Base-by-base conservation (phyloP, 495 filamentous ascomycete genomes). In the Lophiostoma macrostomum region DNA sequence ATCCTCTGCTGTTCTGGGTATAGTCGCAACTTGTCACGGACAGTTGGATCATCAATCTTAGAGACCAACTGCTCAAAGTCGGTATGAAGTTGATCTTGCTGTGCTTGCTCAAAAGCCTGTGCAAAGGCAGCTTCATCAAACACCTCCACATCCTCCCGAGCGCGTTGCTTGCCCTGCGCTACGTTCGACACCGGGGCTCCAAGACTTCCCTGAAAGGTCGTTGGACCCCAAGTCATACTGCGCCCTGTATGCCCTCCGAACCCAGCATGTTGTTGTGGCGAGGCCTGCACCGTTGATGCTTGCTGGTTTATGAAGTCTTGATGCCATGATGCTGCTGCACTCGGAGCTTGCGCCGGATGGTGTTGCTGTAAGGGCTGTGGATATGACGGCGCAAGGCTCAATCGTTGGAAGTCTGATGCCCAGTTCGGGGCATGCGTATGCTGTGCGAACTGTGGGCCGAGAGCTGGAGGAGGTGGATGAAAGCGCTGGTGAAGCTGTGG, bases 121-220 rank as follows among this genome's bases (percentile, higher is more conserved):
- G 80, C 81, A 60, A 86, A 86, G 0, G 83, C 82, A 20, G 75
- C 76, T 51, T 84, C 80, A 55, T 85, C 79, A 59, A 80, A 81
- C 22, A 59, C 36, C 13, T 53, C 52, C 6, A 46, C 43, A 7
- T 32, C 56, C 1, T 62, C 56, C 36, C 55, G 37, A 6, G 42
- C 24, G 19, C 52, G 44, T 38, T 62, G 61, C 25, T 65, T 59
- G 14, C 63, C 63, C 49, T 62, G 54, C 35, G 53, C 53, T 32
- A 50, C 40, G 11, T 44, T 20, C 19, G 35, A 39, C 35, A 58
- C 28, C 19, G 23, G 35, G n/a, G 12, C 35, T 7, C 44, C 36
- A 24, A 25, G 54, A 23, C 37, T 32, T 6, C 3, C 14, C 20
- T 40, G 41, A 44, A 43, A 44, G 8, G 16, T 13, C 18, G 31